A percentile compares a stretch with the other conserved stretches of the same genome.
Evolutionary conservation across 1,139 yeast species (phyloP).

Genomic region (Oligophagozyma castellii): DNA sequence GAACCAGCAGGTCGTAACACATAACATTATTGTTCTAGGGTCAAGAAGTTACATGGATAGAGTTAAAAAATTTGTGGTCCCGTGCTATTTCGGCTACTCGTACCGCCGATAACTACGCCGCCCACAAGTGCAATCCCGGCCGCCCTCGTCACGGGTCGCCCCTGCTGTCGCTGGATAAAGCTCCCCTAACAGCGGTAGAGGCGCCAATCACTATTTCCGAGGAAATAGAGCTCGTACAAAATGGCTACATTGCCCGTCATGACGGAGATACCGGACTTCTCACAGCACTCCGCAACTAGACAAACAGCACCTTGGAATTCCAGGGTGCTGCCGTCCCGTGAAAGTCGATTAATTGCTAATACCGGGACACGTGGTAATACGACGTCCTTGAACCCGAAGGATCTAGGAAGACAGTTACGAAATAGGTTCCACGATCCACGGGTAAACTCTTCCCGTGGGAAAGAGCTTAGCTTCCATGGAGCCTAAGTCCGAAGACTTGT

Average conservation of each 20-base stretch:
- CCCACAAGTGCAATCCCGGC: conserved; percentile 26
- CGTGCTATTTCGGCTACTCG: too few species aligned
- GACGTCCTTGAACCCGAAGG: conserved; percentile 4
- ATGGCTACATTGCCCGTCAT: conserved; percentile 17
- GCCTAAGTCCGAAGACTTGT: background rate
- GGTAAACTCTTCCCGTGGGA: background rate
- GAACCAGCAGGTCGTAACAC: too few species aligned
- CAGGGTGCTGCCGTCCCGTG: conserved; percentile 21
- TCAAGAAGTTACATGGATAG: background rate
- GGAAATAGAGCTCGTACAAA: conserved; percentile 8
- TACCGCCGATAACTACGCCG: background rate
- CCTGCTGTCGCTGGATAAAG: conserved; percentile 30
- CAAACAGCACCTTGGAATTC: conserved; percentile 3
- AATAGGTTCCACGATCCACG: conserved; percentile 1
- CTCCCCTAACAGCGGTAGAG: conserved; percentile 30
- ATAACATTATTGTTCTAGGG: background rate
- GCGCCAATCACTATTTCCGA: conserved; percentile 11
- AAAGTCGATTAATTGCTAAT: conserved; percentile 24
- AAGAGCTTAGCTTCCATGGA: background rate
- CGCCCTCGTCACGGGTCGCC: conserved; percentile 31
- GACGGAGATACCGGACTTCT: conserved; percentile 22
- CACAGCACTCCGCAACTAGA: conserved; percentile 9
- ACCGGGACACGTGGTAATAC: conserved; percentile 27
- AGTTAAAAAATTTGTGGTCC: conserved; percentile 5
- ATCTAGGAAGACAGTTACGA: conserved; percentile 3